Conservation (phyloP, 2,329 filamentous ascomycete species). For the Fusarium sp. region DNA sequence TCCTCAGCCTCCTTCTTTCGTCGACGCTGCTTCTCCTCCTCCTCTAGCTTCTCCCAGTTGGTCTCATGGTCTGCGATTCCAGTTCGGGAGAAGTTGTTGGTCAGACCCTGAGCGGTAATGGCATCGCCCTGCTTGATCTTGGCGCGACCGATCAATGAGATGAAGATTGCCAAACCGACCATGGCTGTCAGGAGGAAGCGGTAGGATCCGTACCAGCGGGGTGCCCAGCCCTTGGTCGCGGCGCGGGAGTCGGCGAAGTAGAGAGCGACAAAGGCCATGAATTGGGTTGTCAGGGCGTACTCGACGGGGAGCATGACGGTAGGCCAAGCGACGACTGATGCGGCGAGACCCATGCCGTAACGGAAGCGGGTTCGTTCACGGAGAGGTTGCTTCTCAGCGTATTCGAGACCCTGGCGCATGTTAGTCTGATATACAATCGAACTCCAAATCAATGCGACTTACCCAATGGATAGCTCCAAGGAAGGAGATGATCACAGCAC, state of each 20-base stretch:
- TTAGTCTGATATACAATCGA: neutral
- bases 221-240: slow-evolving; percentile 79
- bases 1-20: slow-evolving; percentile 55
- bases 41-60: slow-evolving; percentile 60
- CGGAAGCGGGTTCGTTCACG: slow-evolving; percentile 75
- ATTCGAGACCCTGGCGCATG: slow-evolving; percentile 74
- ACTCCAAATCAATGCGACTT: slow-evolving; percentile 9
- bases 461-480: slow-evolving; percentile 92
- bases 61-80: slow-evolving; percentile 52
- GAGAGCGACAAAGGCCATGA: slow-evolving; percentile 83
- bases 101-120: slow-evolving; percentile 51
- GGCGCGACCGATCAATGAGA: slow-evolving; percentile 83
- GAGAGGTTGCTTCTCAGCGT: slow-evolving; percentile 73
- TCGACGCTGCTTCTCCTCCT: slow-evolving; percentile 53
- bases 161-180: slow-evolving; percentile 83
- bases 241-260: slow-evolving; percentile 87
- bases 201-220: slow-evolving; percentile 87
- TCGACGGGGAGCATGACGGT: slow-evolving; percentile 86
- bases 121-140: slow-evolving; percentile 66
- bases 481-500: slow-evolving; percentile 93
- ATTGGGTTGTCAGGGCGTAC: slow-evolving; percentile 87
- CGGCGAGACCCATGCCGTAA: slow-evolving; percentile 84
- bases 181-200: slow-evolving; percentile 93
- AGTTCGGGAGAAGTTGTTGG: slow-evolving; percentile 52
- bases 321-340: slow-evolving; percentile 87